Conservation (phyloP, 2,329 filamentous ascomycete species). For the Allantophomopsis lycopodina region DNA sequence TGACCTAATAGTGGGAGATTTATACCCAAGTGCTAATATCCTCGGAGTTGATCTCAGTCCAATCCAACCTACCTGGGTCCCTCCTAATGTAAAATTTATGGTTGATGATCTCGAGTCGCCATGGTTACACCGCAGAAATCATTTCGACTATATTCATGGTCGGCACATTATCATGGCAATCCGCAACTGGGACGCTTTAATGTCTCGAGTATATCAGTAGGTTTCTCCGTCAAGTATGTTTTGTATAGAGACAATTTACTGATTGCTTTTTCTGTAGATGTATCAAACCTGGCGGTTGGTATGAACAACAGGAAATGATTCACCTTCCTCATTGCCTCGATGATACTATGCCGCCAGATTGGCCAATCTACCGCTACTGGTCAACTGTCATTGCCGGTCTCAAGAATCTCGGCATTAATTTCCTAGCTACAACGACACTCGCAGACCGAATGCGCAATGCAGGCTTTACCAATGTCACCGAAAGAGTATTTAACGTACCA, state of each 20-base stretch:
- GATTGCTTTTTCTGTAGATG: constrained; percentile 16
- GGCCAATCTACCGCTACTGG: constrained; percentile 30
- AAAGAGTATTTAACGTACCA: constrained; percentile 19
- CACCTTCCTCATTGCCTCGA: constrained; percentile 1
- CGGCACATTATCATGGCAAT: constrained; percentile 3
- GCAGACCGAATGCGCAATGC: constrained; percentile 27
- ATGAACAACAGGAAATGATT: constrained; percentile 15
- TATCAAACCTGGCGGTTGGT: constrained; percentile 14
- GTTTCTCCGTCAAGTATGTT: constrained; percentile 1
- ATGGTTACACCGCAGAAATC: constrained; percentile 29
- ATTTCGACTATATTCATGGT: constrained; percentile 8
- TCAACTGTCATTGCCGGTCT: constrained; percentile 27
- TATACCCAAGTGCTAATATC: constrained; percentile 14
- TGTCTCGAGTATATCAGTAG: constrained; percentile 2
- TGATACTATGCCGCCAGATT: constrained; percentile 18
- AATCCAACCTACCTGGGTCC: constrained; percentile 27
- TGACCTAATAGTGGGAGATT: constrained; percentile 3
- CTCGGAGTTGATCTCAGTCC: constrained; percentile 28
- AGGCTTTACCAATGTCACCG: constrained; percentile 33
- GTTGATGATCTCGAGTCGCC: constrained; percentile 43
- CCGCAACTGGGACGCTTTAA: constrained; percentile 4
- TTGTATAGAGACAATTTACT: background rate
- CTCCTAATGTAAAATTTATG: constrained; percentile 40
- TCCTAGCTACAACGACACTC: constrained; percentile 24
- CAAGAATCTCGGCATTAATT: constrained; percentile 25